A percentile compares a stretch with the other conserved stretches of the same genome.
Evolutionary conservation across 768 basidiomycete species (phyloP).

Genomic region (Fomitopsis pulvina): DNA sequence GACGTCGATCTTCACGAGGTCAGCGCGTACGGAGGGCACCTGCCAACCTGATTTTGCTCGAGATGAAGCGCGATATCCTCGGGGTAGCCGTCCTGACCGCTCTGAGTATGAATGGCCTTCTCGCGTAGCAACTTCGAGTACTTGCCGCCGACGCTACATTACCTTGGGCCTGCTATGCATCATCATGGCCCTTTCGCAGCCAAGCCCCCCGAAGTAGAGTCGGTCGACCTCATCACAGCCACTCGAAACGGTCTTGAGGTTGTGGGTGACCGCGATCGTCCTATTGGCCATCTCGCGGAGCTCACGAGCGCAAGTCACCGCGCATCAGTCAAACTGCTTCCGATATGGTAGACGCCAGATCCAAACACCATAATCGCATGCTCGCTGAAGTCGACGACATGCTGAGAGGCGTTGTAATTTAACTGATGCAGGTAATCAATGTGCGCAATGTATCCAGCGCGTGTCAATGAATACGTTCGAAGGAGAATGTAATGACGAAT

Average conservation of each 20-base stretch:
- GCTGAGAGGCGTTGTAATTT: slow-evolving; percentile 96
- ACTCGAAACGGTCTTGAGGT: slow-evolving; percentile 98
- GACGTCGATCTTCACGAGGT: slow-evolving; percentile 91
- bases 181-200: slow-evolving; percentile 98
- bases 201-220: slow-evolving; percentile 97
- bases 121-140: too few relatives aligned
- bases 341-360: slow-evolving; percentile 96
- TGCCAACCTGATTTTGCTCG: slow-evolving; percentile 81
- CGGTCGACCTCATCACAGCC: slow-evolving; percentile 99
- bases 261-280: slow-evolving; percentile 99
- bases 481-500: slow-evolving; percentile 87
- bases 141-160: slow-evolving; percentile 95
- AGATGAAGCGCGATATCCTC: slow-evolving; percentile 97
- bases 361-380: slow-evolving; percentile 99
- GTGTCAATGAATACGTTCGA: slow-evolving; percentile 98
- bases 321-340: slow-evolving; percentile 99
- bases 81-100: slow-evolving; percentile 81
- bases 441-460: slow-evolving; percentile 98
- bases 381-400: slow-evolving; percentile 93
- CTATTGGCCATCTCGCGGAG: slow-evolving; percentile 88
- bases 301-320: slow-evolving; percentile 95
- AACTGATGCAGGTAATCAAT: slow-evolving; percentile 99
- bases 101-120: neutral
- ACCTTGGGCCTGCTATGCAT: slow-evolving; percentile 87
- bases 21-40: slow-evolving; percentile 95